Base-by-base conservation (phyloP, 1,284 basidiomycete genomes). In the Naganishia liquefaciens region DNA sequence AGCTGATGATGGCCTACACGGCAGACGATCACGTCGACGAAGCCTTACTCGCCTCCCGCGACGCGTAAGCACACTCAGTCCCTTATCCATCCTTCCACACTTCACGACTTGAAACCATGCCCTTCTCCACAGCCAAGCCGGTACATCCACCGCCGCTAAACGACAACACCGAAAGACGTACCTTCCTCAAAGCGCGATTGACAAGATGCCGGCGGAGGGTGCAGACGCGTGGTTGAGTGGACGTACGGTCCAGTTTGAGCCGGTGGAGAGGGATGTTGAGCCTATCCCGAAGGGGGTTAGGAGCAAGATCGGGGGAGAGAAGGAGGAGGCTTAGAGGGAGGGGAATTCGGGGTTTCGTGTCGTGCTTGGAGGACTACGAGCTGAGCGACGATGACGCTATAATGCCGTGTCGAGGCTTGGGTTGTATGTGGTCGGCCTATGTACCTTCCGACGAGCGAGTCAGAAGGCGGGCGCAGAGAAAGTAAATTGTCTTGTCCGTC, bases 1-100 rank as follows among this genome's bases (percentile, higher is more conserved):
- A 78, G 58, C 75, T 84, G 51, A 82, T 83, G 83, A 79, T 82
- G 77, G 74, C 79, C 9, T 81, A 79, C 68, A 81, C 81, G 2
- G 70, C 62, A 1, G 79, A 81, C 57, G 75, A 75, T 6, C 78
- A 82, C 40, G 72, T 80, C 21, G 75, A 75, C 27, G 63, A 75
- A 25, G 74, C 72, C n/a, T 50, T 75, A 43, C 54, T 83, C 51
- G 69, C 71, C 49, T 67, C 73, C 55, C 70, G 80, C 33, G 82
- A 83, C 63, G 69, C 75, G 74, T 74, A 63, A 64, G 72, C 64
- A 10, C 47, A n/a, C n/a, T 39, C 47, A n/a, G 15, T 39, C 27
- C 23, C 9, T 28, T 30, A 17, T n/a, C 39, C 51, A 27, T 57
- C 2, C 1, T 21, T 15, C 44, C 27, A 17, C 43, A 19, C 23